Percentiles rank a stretch among this genome's conserved stretches.
phyloP scores from a whole-genome alignment of 2,329 filamentous ascomycete genomes.

The Curvularia verruculosa region DNA sequence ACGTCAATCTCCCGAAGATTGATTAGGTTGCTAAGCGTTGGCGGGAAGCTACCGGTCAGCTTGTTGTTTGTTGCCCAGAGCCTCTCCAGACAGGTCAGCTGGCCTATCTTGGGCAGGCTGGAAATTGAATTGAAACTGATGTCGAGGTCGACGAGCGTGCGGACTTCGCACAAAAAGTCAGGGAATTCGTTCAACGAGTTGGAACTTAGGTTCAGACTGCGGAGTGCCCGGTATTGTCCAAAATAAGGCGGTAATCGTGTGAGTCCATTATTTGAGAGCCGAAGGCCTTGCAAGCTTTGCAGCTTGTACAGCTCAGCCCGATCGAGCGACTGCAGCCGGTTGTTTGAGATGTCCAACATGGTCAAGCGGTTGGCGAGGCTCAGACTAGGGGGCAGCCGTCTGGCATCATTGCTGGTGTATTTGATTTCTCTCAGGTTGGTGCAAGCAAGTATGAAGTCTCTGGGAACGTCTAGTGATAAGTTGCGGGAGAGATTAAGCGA shows the following conservation, averaged over 20 bases:
- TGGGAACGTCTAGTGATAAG: constrained; percentile 86
- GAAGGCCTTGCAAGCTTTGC: constrained; percentile 81
- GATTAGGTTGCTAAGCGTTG: constrained; percentile 72
- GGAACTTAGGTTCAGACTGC: constrained; percentile 89
- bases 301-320: constrained; percentile 80
- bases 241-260: constrained; percentile 82
- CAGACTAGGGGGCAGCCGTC: constrained; percentile 82
- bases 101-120: constrained; percentile 78
- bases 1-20: constrained; percentile 91
- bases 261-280: constrained; percentile 90
- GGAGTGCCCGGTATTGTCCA: constrained; percentile 75
- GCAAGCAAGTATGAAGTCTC: constrained; percentile 95
- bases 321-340: constrained; percentile 84
- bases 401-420: constrained; percentile 91
- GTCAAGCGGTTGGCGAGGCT: constrained; percentile 81
- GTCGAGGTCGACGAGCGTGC: constrained; percentile 87
- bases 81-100: constrained; percentile 79
- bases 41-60: constrained; percentile 75
- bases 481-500: constrained; percentile 94
- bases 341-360: constrained; percentile 93
- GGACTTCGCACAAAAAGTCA: constrained; percentile 79
- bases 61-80: constrained; percentile 97
- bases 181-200: constrained; percentile 90
- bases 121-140: constrained; percentile 95
- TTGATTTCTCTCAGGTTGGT: constrained; percentile 92